Base-by-base conservation (phyloP, 2,329 filamentous ascomycete genomes). In the Salinomyces thailandicus region DNA sequence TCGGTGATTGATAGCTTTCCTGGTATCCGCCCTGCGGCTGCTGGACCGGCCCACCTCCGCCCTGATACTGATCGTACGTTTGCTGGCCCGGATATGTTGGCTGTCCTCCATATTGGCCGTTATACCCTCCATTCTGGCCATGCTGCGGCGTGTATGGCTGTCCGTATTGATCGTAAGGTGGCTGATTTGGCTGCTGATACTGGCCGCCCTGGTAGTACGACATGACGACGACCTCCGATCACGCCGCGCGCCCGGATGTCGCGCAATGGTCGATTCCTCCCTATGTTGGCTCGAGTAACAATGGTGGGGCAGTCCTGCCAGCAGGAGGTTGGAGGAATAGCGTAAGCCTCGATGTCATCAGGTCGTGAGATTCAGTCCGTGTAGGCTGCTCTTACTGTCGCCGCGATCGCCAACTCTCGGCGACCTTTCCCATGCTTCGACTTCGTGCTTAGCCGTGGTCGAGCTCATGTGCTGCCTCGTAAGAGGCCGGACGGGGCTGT, bases 201-300 rank as follows among this genome's bases (percentile, higher is more conserved):
- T 71, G 68, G 28, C 63, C 63, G 55, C 71, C 69, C 41, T 67
- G 67, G 54, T 75, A 70, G 55, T 73, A 68, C 46, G 72, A 68
- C 73, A 76, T 75, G 3, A 16, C 35, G 53, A n/a, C 22, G 22
- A 26, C 22, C n/a, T 42, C 49, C 52, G 17, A 5, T 8, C 18
- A 26, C 22, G n/a, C 9, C n/a, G 22, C n/a, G 22, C 15, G 31
- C 18, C 4, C 31, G 7, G 18, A 20, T 11, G n/a, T n/a, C n/a
- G n/a, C n/a, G n/a, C n/a, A n/a, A n/a, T n/a, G n/a, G n/a, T 8
- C 19, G 20, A 5, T 12, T 17, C n/a, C 26, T 22, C 11, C 12
- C 13, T 33, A 37, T 19, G 35, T 12, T 9, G 18, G 29, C 30
- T 31, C 35, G 11, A 13, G 27, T 12, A 15, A 9, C 18, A 19